Base-by-base conservation (phyloP, 805 yeast species). In the Kodamaea nitidulidarum region DNA sequence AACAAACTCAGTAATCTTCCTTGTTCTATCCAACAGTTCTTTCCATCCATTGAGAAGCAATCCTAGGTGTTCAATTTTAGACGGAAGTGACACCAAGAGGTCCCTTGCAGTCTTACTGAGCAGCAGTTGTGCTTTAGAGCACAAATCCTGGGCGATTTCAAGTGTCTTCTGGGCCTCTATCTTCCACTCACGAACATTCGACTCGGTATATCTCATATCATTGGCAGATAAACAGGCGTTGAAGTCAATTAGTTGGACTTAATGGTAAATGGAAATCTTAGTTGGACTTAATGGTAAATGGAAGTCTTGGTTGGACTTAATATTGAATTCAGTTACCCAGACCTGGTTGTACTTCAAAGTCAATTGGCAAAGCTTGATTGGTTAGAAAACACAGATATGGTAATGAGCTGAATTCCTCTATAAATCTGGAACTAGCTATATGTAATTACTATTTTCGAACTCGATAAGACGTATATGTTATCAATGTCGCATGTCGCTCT, bases 51-150 rank as follows among this genome's bases (percentile, higher is more conserved):
- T 56, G 15, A 43, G 39, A 21, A 48, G 33, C 8, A 41, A 36
- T 16, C 43, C 40, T 1, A 51, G 48, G 8, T 45, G 48, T n/a
- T 42, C 45, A 7, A 61, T 32, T 36, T 47, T 46, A n/a, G 42
- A 44, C 3, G 69, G 62, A 12, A 65, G 40, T 7, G 44, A 47
- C 8, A 39, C 43, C 11, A 52, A 43, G 18, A 66, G 48, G 32
- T 52, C 52, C 34, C 48, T 50, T 2, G 46, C 35, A 1, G 62
- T 56, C 10, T 45, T 40, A 25, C 55, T 54, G 6, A 67, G 48
- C 54, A 55, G 56, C 1, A 42, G 40, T 32, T 64, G 68, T 1
- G 72, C 71, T 18, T 46, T 50, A 2, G 65, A 43, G 36, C 71
- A 66, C 25, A 59, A 38, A 15, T 48, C 48, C 34, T 56, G 60